Base-by-base conservation (phyloP, 768 basidiomycete species). In the Hemileccinum impolitum region DNA sequence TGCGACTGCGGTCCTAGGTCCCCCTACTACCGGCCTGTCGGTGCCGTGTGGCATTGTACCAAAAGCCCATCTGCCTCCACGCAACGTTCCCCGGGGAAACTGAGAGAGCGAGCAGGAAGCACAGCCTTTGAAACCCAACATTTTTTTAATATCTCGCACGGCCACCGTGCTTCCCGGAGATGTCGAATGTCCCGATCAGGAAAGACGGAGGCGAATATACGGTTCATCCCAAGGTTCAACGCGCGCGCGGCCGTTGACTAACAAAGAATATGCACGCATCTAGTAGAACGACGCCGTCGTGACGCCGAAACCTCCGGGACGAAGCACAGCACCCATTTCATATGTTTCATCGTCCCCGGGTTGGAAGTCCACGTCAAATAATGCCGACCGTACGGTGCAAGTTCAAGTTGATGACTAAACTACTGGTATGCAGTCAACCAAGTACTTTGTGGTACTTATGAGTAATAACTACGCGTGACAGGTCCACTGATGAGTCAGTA, bases 1-100 rank as follows among this genome's bases (percentile, higher is more conserved):
- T n/a, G 21, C 15, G 40, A 30, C 47, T 43, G 47, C 47, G 47
- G 47, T 42, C 47, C 47, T 48, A 35, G 30, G 9, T 23, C 10
- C 15, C 23, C 38, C 11, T 19, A 13, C 37, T 31, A 39, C 15
- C 30, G 7, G 46, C 38, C 31, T 13, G 10, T 23, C 46, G 31
- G 46, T 18, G 15, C 39, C 39, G 12, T 7, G 6, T 19, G 9
- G 35, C 3, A 38, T 43, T 42, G 21, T 7, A n/a, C n/a, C n/a
- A 10, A 40, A 8, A 30, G 28, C 11, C 28, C 28, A 23, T n/a
- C n/a, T n/a, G n/a, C 26, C 26, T 9, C 26, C 26, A 4, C 9
- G 26, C 26, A 30, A 2, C 28, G 28, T 9, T 30, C 11, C 28
- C 11, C 28, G 28, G 28, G 28, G 28, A 30, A 30, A 30, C 28